Evolutionary conservation across 768 basidiomycete genomes (phyloP).

Genomic region (Agrocybe pediades): DNA sequence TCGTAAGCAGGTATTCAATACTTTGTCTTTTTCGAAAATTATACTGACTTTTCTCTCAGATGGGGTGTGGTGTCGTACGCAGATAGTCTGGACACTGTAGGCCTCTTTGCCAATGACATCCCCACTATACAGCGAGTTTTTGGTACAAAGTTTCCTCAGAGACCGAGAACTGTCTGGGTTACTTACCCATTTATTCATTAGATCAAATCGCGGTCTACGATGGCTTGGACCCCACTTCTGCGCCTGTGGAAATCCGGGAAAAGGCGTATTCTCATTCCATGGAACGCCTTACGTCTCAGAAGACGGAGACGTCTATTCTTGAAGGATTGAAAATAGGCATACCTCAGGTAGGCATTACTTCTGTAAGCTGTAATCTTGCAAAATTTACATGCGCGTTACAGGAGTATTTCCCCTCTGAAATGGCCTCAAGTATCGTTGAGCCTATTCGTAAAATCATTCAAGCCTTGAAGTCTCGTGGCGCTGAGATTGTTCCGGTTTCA

Average conservation of each 20-base stretch:
- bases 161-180: not conserved
- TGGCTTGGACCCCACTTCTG: constrained; percentile 73
- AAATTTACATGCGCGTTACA: constrained; percentile 13
- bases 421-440: constrained; percentile 45
- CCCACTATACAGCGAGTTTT: constrained; percentile 56
- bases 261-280: constrained; percentile 17
- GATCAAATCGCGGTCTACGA: constrained; percentile 62
- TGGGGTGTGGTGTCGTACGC: constrained; percentile 94
- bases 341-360: constrained; percentile 54
- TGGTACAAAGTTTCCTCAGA: constrained; percentile 43
- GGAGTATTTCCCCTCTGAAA: constrained; percentile 83
- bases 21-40: not conserved
- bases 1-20: constrained; percentile 74
- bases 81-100: constrained; percentile 94
- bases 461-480: constrained; percentile 51
- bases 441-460: constrained; percentile 49
- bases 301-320: constrained; percentile 24
- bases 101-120: constrained; percentile 67
- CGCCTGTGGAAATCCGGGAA: constrained; percentile 37
- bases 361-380: not conserved
- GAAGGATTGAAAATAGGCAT: constrained; percentile 71
- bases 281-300: constrained; percentile 13
- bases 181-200: constrained; percentile 14
- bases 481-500: constrained; percentile 69
- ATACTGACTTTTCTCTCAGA: constrained; percentile 36